Evolutionary conservation across 2,329 filamentous ascomycete species (phyloP).

Genomic region (Pestalotiopsis sp.): DNA sequence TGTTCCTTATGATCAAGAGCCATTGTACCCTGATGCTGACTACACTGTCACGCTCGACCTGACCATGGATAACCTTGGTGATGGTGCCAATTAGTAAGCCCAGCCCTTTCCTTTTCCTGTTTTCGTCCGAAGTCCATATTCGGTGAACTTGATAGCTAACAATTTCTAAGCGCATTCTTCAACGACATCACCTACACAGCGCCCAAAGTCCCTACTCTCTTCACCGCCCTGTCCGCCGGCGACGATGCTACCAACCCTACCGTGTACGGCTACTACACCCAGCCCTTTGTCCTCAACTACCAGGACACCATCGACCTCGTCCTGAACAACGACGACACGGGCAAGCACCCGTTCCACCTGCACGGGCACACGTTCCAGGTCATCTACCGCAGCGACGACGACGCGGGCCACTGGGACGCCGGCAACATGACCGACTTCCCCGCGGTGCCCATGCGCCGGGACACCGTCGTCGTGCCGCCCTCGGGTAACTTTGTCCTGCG

Average conservation of each 20-base stretch:
- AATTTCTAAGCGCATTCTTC: slow-evolving; percentile 55
- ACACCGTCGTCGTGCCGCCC: slow-evolving; percentile 67
- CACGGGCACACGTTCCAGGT: slow-evolving; percentile 79
- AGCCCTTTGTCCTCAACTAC: slow-evolving; percentile 69
- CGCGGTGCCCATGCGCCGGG: slow-evolving; percentile 64
- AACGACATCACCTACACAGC: slow-evolving; percentile 77
- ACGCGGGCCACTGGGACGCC: slow-evolving; percentile 57
- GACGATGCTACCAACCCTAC: slow-evolving; percentile 58
- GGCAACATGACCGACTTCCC: slow-evolving; percentile 50
- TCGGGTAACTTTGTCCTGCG: slow-evolving; percentile 70
- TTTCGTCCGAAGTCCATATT: slow-evolving; percentile 45
- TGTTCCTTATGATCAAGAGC: slow-evolving; percentile 67
- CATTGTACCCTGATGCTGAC: slow-evolving; percentile 63
- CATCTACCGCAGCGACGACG: slow-evolving; percentile 60
- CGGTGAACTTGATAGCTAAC: slow-evolving; percentile 29
- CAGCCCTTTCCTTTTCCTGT: slow-evolving; percentile 45
- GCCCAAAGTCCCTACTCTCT: slow-evolving; percentile 80
- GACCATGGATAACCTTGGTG: slow-evolving; percentile 66
- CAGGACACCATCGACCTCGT: slow-evolving; percentile 72
- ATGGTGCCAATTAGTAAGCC: slow-evolving; percentile 68
- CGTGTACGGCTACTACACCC: slow-evolving; percentile 68
- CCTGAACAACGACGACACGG: slow-evolving; percentile 74
- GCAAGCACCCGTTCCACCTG: slow-evolving; percentile 77
- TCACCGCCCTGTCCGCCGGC: slow-evolving; percentile 70
- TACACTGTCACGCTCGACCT: slow-evolving; percentile 65